Conservation (phyloP, 169 alveolate genomes). For the Besnoitia besnoiti region DNA sequence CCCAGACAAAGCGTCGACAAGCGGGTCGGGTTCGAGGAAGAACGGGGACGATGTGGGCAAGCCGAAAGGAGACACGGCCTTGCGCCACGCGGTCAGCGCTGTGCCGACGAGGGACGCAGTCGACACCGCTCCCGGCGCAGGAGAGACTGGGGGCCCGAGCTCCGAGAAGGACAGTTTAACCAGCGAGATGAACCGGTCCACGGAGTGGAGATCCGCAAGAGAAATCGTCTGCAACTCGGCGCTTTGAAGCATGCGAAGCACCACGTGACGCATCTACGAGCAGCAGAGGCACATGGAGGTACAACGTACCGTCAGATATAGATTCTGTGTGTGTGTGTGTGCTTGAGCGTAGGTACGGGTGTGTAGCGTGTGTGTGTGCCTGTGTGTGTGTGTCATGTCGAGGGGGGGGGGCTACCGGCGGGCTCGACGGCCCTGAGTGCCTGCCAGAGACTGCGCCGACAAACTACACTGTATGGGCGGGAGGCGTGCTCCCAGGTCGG, state of each 20-base stretch:
- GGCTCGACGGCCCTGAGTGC: too few relatives aligned
- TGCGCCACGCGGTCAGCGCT: background rate
- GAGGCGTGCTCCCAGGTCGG: background rate
- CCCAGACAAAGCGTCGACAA: background rate
- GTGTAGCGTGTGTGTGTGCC: too few relatives aligned
- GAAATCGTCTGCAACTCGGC: constrained; percentile 14
- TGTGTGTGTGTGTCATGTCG: too few relatives aligned
- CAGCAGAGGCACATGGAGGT: too few relatives aligned
- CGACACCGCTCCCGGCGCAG: constrained; percentile 18
- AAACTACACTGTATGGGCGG: background rate
- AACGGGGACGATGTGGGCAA: background rate
- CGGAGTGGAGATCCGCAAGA: constrained; percentile 2
- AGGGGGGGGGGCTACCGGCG: too few relatives aligned
- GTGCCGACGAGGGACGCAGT: background rate
- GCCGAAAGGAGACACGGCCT: background rate
- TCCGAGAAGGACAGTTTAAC: constrained; percentile 64
- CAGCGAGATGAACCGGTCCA: constrained; percentile 43
- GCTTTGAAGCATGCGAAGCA: constrained; percentile 48
- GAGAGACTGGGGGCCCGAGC: constrained; percentile 65
- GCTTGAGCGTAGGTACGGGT: too few relatives aligned
- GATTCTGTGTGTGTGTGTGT: too few relatives aligned
- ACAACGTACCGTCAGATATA: too few relatives aligned
- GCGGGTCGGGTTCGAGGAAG: background rate
- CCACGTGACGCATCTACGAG: constrained; percentile 59
- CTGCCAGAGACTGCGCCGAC: too few relatives aligned